phyloP scores from a whole-genome alignment of 257 asterid genomes.

The Solanum etuberosum region DNA sequence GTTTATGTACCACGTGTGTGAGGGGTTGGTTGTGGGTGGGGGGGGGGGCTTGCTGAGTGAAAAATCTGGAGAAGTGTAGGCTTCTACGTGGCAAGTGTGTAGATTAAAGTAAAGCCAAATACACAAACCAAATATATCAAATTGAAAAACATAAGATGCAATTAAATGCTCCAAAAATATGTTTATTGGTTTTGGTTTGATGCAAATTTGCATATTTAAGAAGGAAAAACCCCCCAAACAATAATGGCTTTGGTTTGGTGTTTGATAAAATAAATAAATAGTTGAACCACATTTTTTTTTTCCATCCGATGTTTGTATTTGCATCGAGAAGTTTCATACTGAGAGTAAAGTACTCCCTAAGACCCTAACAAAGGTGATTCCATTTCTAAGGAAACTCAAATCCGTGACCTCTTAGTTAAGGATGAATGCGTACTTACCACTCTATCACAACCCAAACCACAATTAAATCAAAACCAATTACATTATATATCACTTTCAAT shows the following conservation, averaged over 20 bases:
- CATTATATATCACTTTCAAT: too few species aligned
- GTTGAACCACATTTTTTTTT: too few species aligned
- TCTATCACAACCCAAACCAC: too few species aligned
- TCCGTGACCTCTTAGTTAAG: accelerated
- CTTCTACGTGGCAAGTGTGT: not conserved
- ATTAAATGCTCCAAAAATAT: not conserved
- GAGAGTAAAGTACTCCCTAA: too few species aligned
- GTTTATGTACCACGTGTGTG: not conserved
- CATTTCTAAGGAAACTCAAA: accelerated
- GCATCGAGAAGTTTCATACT: accelerated
- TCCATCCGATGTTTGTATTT: accelerated
- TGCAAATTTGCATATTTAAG: not conserved
- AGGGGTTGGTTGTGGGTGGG: not conserved
- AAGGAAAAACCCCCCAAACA: too few species aligned
- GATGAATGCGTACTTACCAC: accelerated
- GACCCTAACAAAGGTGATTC: accelerated
- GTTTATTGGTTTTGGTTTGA: not conserved
- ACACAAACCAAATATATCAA: not conserved
- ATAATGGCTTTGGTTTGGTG: too few species aligned
- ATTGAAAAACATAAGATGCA: not conserved
- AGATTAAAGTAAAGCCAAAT: not conserved
- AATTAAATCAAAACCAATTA: not conserved
- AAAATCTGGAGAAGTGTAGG: not conserved
- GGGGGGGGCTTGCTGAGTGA: not conserved
- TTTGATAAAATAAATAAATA: too few species aligned